A percentile compares a stretch with the other conserved stretches of the same genome.
Evolutionary conservation across 495 filamentous ascomycete genomes (phyloP).

Genomic region (Pyrenopolyporus hunteri): DNA sequence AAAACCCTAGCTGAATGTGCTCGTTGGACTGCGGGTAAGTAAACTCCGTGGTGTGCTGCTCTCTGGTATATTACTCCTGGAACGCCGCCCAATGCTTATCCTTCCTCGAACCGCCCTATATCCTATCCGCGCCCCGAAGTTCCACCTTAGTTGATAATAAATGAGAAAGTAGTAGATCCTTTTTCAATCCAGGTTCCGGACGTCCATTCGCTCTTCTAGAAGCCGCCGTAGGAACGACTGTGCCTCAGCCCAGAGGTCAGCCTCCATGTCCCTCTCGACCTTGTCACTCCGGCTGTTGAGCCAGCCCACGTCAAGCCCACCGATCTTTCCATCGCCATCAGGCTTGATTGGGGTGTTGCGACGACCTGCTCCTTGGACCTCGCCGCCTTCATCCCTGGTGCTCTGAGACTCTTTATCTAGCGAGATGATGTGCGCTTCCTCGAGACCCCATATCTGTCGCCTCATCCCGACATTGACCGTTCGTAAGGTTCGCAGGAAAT

Average conservation of each 20-base stretch:
- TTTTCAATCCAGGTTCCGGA: neutral
- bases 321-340: conserved; percentile 62
- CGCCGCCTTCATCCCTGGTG: conserved; percentile 32
- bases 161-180: neutral
- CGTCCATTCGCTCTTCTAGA: neutral
- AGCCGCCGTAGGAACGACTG: conserved; percentile 40
- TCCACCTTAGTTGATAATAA: neutral
- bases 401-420: conserved; percentile 41
- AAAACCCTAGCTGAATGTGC: too few species aligned
- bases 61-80: conserved; percentile 13
- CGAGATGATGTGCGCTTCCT: conserved; percentile 76
- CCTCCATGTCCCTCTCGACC: conserved; percentile 78
- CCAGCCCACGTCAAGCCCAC: conserved; percentile 77
- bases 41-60: conserved; percentile 9
- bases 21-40: neutral
- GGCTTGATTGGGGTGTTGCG: conserved; percentile 45
- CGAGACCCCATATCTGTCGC: conserved; percentile 79
- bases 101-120: neutral
- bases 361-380: conserved; percentile 20
- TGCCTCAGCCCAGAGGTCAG: conserved; percentile 74
- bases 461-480: conserved; percentile 72
- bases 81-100: conserved; percentile 30
- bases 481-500: conserved; percentile 73
- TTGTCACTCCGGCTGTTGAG: conserved; percentile 81
- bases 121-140: neutral